Conservation (phyloP, 2,329 filamentous ascomycete genomes). For the Phialocephala subalpina region DNA sequence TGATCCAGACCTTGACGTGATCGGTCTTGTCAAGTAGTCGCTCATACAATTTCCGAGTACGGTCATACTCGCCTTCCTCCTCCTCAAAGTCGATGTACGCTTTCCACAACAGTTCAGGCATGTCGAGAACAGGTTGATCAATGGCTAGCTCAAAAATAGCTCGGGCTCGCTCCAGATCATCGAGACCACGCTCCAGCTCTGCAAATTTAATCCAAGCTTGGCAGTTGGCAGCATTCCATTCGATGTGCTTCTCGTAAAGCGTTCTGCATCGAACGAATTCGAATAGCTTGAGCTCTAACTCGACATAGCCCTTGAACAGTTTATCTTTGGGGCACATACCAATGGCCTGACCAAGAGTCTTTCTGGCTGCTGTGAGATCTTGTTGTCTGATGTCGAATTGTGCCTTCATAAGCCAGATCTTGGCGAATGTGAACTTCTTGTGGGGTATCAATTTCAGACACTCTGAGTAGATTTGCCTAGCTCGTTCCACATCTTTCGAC, state of each 20-base stretch:
- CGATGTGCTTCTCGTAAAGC: slow-evolving; percentile 92
- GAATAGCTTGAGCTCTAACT: slow-evolving; percentile 90
- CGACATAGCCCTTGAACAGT: slow-evolving; percentile 92
- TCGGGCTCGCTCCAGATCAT: slow-evolving; percentile 86
- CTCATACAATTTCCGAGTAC: slow-evolving; percentile 85
- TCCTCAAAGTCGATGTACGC: slow-evolving; percentile 99
- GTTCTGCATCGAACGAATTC: slow-evolving; percentile 92
- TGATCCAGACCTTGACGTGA: slow-evolving; percentile 99
- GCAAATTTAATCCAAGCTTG: slow-evolving; percentile 98
- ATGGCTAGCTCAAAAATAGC: slow-evolving; percentile 94
- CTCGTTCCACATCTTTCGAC: slow-evolving; percentile 78
- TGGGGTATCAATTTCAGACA: slow-evolving; percentile 90
- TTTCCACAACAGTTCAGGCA: slow-evolving; percentile 98
- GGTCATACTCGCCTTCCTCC: slow-evolving; percentile 89
- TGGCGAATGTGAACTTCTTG: slow-evolving; percentile 97
- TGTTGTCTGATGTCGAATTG: slow-evolving; percentile 92
- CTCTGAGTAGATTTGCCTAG: slow-evolving; percentile 89
- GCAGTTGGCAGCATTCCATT: slow-evolving; percentile 89
- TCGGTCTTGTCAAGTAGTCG: slow-evolving; percentile 92
- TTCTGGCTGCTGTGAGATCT: slow-evolving; percentile 81
- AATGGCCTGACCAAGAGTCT: slow-evolving; percentile 87
- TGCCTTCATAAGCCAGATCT: slow-evolving; percentile 93
- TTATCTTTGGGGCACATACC: slow-evolving; percentile 97
- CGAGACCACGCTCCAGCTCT: slow-evolving; percentile 88
- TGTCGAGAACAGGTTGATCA: slow-evolving; percentile 83